Evolutionary conservation across 2,329 filamentous ascomycete genomes (phyloP), one percentile per base, ranked within the genome.

Genomic region (Botryotinia narcissicola): DNA sequence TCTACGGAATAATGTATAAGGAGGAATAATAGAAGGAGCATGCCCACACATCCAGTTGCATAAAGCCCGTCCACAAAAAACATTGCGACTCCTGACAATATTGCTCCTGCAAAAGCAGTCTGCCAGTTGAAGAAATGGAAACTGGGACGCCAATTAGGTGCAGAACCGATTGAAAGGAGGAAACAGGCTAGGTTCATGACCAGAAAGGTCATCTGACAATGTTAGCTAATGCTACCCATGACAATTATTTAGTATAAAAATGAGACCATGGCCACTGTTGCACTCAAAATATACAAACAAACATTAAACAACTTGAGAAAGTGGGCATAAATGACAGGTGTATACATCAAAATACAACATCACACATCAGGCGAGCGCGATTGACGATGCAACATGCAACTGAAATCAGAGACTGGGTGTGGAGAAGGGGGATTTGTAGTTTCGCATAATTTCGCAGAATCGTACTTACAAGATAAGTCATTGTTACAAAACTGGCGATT

Each of bases 91-190:
- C 91, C 92, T 37, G 93, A 95, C 25, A 92, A 85, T n/a, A 96
- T 78, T 12, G 93, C 90, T 7, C 94, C 94, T 4, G 88, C 82
- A 7, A 92, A 88, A 3, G 94, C 94, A 8, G 93, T 95, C 80
- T 94, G 89, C 91, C 93, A 95, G 75, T 90, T 95, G 83, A 97
- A 97, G 80, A 95, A 95, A 80, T 93, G 92, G 82, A 97, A 97
- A 0, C 92, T 93, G 0, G 94, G 94, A 37, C 94, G 87, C 78
- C 97, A 97, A 80, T 97, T 97, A 6, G 94, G 94, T 0, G 94
- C 94, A 0, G 94, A 95, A 1, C 93, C 92, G 73, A 97, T 91
- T 81, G 95, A 95, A 72, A 97, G 86, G 1, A 97, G 84, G 78
- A 97, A 97, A 77, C 93, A 97, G 10, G 94, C 94, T 14, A 97